Evolutionary conservation across 257 asterid species (phyloP).

Genomic region (Verbascum thapsus): DNA sequence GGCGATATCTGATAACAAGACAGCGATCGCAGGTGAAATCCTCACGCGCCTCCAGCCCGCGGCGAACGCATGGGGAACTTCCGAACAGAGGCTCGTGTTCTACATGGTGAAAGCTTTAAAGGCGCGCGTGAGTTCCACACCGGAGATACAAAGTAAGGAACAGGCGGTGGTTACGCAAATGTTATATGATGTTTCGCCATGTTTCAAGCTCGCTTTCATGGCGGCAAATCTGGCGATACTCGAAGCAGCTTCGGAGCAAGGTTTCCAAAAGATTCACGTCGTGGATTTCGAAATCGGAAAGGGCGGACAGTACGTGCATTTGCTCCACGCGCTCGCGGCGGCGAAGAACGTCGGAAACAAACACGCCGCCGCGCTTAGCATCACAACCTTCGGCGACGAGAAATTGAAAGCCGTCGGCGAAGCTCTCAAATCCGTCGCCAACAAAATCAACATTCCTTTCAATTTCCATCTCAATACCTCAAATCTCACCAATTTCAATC

Average conservation of each 20-base stretch:
- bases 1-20: slow-evolving; percentile 58
- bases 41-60: slow-evolving; percentile 80
- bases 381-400: slow-evolving; percentile 61
- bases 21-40: slow-evolving; percentile 53
- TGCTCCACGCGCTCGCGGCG: slow-evolving; percentile 75
- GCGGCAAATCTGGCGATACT: slow-evolving; percentile 82
- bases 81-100: slow-evolving; percentile 60
- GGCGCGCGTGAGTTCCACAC: slow-evolving; percentile 52
- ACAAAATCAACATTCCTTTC: slow-evolving; percentile 48
- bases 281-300: slow-evolving; percentile 77
- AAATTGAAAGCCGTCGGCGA: slow-evolving; percentile 42
- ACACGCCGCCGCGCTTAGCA: slow-evolving; percentile 42
- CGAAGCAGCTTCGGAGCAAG: slow-evolving; percentile 54
- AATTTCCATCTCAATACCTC: slow-evolving; percentile 32
- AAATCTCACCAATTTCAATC: slow-evolving; percentile 37
- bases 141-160: slow-evolving; percentile 44
- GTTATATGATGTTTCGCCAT: slow-evolving; percentile 66
- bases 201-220: slow-evolving; percentile 88
- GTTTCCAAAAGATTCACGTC: slow-evolving; percentile 54
- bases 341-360: slow-evolving; percentile 35
- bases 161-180: slow-evolving; percentile 48
- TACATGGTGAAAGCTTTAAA: slow-evolving; percentile 42
- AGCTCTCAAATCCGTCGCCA: slow-evolving; percentile 42
- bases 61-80: slow-evolving; percentile 54
- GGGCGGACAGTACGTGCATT: slow-evolving; percentile 79